A percentile compares a stretch with the other conserved stretches of the same genome.
These are phyloP conservation scores for Aspergillus arachidicola DNA, from an alignment of 2,329 filamentous ascomycete genomes.

Conservation along the genomic window DNA sequence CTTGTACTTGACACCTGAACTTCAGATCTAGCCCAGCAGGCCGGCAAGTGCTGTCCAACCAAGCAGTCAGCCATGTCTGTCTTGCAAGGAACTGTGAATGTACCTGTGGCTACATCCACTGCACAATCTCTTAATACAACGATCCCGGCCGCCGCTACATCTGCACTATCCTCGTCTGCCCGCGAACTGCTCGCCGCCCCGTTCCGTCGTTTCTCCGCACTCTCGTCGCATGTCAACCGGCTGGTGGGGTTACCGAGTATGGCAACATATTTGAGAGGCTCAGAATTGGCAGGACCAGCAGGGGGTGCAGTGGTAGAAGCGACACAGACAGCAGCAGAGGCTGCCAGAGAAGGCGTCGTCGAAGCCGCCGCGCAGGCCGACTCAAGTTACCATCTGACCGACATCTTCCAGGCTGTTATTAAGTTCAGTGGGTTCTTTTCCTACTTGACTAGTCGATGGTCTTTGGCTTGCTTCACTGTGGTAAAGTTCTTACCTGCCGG, in stretches of 20 bases:
- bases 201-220: constrained; percentile 40
- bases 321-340: constrained; percentile 40
- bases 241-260: constrained; percentile 32
- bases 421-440: constrained; percentile 84
- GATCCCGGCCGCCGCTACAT: constrained; percentile 19
- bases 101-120: constrained; percentile 24
- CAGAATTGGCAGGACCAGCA: constrained; percentile 24
- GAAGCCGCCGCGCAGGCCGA: constrained; percentile 34
- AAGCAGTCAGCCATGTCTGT: constrained; percentile 26
- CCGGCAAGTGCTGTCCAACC: not conserved
- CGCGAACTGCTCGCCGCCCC: constrained; percentile 39
- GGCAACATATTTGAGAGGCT: constrained; percentile 27
- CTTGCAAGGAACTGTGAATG: constrained; percentile 18
- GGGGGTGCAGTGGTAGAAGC: constrained; percentile 46
- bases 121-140: constrained; percentile 26
- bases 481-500: constrained; percentile 40
- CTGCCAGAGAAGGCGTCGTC: constrained; percentile 34
- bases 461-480: constrained; percentile 81
- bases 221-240: constrained; percentile 36
- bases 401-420: constrained; percentile 57
- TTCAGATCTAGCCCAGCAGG: not conserved
- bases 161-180: constrained; percentile 30
- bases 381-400: constrained; percentile 41
- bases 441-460: constrained; percentile 92
- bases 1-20: not conserved